These are phyloP conservation scores for Gentiana macrophylla DNA, from an alignment of 257 asterid species.

Conservation along the genomic window DNA sequence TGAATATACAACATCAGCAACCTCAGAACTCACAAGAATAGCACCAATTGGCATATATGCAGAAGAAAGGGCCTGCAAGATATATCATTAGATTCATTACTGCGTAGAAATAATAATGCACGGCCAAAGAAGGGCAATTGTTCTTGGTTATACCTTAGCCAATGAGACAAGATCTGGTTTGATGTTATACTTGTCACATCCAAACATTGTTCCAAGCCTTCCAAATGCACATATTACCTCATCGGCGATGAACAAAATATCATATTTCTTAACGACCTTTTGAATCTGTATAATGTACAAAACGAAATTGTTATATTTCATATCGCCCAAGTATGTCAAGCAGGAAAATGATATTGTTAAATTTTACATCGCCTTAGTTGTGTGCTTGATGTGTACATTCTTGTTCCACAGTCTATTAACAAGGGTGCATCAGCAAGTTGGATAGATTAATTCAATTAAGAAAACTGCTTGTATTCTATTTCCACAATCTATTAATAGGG, in stretches of 20 bases:
- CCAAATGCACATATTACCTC: constrained; percentile 98
- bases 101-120: neutral
- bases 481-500: no score
- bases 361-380: no score
- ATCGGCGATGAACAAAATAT: constrained; percentile 82
- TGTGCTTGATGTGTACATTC: no score
- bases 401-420: no score
- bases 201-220: constrained; percentile 87
- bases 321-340: no score
- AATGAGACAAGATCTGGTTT: constrained; percentile 87
- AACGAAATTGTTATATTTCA: neutral
- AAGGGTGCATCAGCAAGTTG: no score
- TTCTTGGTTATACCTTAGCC: constrained; percentile 49
- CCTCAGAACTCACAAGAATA: constrained; percentile 71
- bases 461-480: no score
- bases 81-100: neutral
- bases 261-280: constrained; percentile 72
- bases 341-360: no score
- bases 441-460: no score
- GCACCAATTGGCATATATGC: constrained; percentile 97
- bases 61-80: constrained; percentile 81
- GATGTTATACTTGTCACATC: constrained; percentile 82
- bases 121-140: neutral
- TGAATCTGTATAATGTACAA: constrained; percentile 48
- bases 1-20: constrained; percentile 67